Evolutionary conservation across 345 rosid genomes (phyloP), one percentile per base, ranked within the genome.

Genomic region (Linum usitatissimum): DNA sequence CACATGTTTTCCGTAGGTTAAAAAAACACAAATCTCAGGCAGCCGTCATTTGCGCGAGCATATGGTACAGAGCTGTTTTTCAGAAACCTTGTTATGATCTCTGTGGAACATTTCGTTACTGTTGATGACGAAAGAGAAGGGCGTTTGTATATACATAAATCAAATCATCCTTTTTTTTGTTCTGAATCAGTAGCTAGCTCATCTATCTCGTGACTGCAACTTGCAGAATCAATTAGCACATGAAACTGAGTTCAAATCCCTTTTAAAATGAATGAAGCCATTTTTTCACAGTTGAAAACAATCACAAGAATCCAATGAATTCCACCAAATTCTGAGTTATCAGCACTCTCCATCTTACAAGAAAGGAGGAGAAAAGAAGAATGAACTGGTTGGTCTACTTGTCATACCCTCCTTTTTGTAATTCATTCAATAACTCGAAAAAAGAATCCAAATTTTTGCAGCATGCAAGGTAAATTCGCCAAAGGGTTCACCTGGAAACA

Each of bases 61-160:
- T 15, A 40, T 69, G 67, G 67, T 71, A 55, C 68, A 74, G 71
- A 69, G 71, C 77, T 62, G 71, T 67, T 66, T 70, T 68, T 62
- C 13, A 45, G 51, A 45, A 45, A 45, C 51, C 14, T 45, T 13
- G 17, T 45, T 2, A 13, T 10, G 3, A 45, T 45, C 51, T 45
- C 4, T 4, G 5, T 45, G 51, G 38, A 34, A 34, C 38, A 23
- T 23, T 23, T 23, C 28, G 28, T 23, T 34, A 4, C 28, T 34
- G 38, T 34, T 34, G 6, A 34, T 34, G 6, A 34, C 4, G 6
- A 34, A 34, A 34, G 38, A 34, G 38, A 34, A 34, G 6, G 0
- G 38, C 38, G 6, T 34, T 34, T 34, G 8, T 34, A 34, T 34
- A 34, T 34, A 34, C 38, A 34, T 34, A 34, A 34, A 34, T 34